Evolutionary conservation across 352 stramenopile genomes (phyloP), one percentile per base, ranked within the genome.

Genomic region (Phytopythium helicoides): DNA sequence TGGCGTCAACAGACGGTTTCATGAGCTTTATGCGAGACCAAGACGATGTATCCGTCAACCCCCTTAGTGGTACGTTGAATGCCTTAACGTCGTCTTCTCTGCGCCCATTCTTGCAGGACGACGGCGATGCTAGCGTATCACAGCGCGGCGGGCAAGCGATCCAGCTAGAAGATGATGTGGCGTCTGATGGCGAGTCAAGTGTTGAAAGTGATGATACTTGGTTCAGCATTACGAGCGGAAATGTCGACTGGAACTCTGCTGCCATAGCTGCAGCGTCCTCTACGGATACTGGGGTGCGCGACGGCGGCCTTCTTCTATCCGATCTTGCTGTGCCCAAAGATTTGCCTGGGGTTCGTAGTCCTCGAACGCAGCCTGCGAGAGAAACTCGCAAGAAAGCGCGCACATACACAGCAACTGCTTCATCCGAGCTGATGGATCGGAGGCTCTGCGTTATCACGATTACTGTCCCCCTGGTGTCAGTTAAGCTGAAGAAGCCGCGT

Each of bases 171-270:
- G 38, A 70, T 48, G 56, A 71, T 52, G 64, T 58, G 52, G 36
- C 49, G 47, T 84, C 66, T 0, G 83, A 89, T 35, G 67, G 60
- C 47, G 67, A 81, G 23, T 92, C 83, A 19, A 89, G 82, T 54
- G 78, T 82, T 39, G 76, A 78, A 28, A 95, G 86, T 70, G 86
- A 95, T 51, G 86, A 95, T 42, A 94, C 86, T 0, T 95, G 86
- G 86, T 95, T 95, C 58, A 95, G 86, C 38, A 89, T 95, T 45
- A 74, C 81, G 14, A 91, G 77, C 41, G 79, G 75, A 15, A 88
- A 79, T 26, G 49, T 80, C 22, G 79, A 89, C 46, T 47, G 62
- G 49, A 73, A 52, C 40, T 22, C 46, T 39, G 61, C 49, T 22
- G 47, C 19, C 16, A 14, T 19, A 21, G 34, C 3, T 14, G 9